Base-by-base conservation (phyloP, 2,329 filamentous ascomycete genomes). In the Fusarium sp. region DNA sequence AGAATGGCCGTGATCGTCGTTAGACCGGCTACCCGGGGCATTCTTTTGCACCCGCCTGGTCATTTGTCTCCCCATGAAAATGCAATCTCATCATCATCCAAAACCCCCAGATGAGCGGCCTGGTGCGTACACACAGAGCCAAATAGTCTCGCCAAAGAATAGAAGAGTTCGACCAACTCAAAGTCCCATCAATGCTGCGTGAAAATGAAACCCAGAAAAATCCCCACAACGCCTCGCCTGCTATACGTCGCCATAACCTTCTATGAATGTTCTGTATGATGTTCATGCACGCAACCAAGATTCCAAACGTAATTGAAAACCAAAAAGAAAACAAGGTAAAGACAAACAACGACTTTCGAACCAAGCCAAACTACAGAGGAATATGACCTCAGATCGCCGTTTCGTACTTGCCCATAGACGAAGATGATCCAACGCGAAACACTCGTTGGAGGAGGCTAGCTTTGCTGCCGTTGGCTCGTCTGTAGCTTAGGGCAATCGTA, bases 101-200 rank as follows among this genome's bases (percentile, higher is more conserved):
- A 72, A 47, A 39, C 47, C n/a, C 47, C 53, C 47, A 46, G 47
- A 54, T 67, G 52, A 48, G 57, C 37, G 67, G 66, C 63, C 63
- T 55, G 70, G 70, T 76, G 68, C 71, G 70, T 73, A 74, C 74
- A 77, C 70, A 30, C 68, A 72, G 65, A 60, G 66, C 68, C 72
- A 62, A 73, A 73, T 41, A 65, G 60, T 69, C 67, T 73, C 61
- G 61, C 60, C 56, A 63, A 65, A 60, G 53, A 68, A 70, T 27
- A 63, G 18, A 59, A 71, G 40, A 53, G 23, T 18, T 34, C 28
- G 30, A 30, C 41, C 36, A 53, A 60, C 60, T 28, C 62, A 12
- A 66, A 66, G 43, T 23, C 31, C 59, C 36, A 52, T 63, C 23
- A 31, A 62, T 67, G 54, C 53, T 60, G 47, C 58, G 44, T 34